phyloP scores from a whole-genome alignment of 345 rosid species.

The Streptanthus diversifolius region DNA sequence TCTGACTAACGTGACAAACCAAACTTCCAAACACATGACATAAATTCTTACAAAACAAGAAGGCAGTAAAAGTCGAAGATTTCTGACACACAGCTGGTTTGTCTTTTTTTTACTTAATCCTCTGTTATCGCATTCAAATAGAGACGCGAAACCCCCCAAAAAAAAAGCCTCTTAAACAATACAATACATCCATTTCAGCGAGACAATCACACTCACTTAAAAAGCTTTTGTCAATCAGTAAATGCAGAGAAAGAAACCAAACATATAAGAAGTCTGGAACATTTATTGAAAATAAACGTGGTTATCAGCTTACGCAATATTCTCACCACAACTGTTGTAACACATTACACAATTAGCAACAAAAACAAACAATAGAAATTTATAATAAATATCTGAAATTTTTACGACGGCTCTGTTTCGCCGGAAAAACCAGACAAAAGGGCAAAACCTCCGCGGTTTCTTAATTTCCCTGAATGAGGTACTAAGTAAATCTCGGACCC shows the following conservation, averaged over 20 bases:
- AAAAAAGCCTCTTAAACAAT: neutral
- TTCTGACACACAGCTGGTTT: constrained; percentile 16
- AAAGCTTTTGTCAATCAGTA: neutral
- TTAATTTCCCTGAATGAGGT: neutral
- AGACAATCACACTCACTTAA: constrained; percentile 24
- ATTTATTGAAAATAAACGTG: constrained; percentile 26
- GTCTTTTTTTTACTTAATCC: neutral
- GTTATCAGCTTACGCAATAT: constrained; percentile 33
- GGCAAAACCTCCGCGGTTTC: constrained; percentile 23
- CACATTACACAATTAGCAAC: constrained; percentile 27
- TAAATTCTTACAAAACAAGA: neutral
- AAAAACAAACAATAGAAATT: neutral
- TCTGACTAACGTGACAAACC: constrained; percentile 21
- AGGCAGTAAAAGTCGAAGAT: neutral
- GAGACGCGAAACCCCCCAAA: constrained; percentile 13
- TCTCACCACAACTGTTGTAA: constrained; percentile 27
- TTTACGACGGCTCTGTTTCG: constrained; percentile 26
- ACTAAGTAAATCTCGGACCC: constrained; percentile 1
- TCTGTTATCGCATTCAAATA: constrained; percentile 12
- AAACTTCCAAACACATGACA: constrained; percentile 6
- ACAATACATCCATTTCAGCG: constrained; percentile 5
- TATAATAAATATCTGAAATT: constrained; percentile 7
- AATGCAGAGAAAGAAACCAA: neutral
- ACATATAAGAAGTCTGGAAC: neutral
- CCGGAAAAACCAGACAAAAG: constrained; percentile 26